Evolutionary conservation across 2,329 filamentous ascomycete genomes (phyloP), one percentile per base, ranked within the genome.

Genomic region (Hortaea werneckii): DNA sequence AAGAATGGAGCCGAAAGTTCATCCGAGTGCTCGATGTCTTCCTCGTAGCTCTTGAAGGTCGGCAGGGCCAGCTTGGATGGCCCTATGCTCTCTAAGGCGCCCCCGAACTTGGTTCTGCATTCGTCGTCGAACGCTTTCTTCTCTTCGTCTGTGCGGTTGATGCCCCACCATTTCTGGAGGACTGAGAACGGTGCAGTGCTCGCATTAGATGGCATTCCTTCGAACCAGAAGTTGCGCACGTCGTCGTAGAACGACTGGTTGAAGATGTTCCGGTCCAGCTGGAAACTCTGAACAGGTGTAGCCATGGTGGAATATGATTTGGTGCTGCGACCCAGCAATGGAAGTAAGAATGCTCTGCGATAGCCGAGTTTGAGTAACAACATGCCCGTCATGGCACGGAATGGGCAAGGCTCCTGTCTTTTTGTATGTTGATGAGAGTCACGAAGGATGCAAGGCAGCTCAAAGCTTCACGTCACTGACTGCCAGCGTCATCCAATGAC

Each of bases 141-240:
- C 42, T 69, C 62, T 37, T 61, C 61, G 20, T 58, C 53, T 5
- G 56, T 53, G 4, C 48, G 39, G 28, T 55, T 58, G 35, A 50
- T 45, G 34, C 60, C 58, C 53, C 65, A 72, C 68, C 69, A 72
- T 41, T 58, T 55, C 46, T 62, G 58, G 12, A 58, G 42, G 1
- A 59, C 50, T 9, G 50, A 50, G 27, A 52, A 46, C 30, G 58
- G 58, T 38, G 61, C 45, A 6, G 42, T 35, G 11, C 52, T 57
- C n/a, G 61, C 58, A 27, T 50, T 52, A 4, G 49, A 27, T 9
- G 65, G 54, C 4, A 66, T 45, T 28, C 55, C 63, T 11, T 53
- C 50, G 48, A 71, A 69, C 68, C 69, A 72, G 43, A 66, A 52
- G 13, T 59, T 48, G 12, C 52, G 61, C 26, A 71, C 41, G 7